phyloP scores from a whole-genome alignment of 106 monocot genomes.

The Apostasia ramifera region DNA sequence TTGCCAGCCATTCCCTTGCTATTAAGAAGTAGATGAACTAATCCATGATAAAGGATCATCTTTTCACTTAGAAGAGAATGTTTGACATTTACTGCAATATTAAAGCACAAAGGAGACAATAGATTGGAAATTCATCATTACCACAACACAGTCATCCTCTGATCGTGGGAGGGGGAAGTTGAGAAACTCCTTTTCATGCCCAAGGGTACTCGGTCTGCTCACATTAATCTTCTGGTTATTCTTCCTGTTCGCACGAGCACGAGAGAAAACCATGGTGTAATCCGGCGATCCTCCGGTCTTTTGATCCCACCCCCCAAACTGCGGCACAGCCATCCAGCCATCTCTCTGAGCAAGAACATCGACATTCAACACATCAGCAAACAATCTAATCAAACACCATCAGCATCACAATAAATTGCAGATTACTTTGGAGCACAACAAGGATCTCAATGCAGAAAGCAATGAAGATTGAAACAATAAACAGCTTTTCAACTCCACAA shows the following conservation, averaged over 20 bases:
- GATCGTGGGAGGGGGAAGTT: not conserved
- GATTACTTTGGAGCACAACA: not conserved
- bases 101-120: no score
- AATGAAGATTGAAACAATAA: not conserved
- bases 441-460: not conserved
- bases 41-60: no score
- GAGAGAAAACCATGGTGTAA: slow-evolving; percentile 25
- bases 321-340: slow-evolving; percentile 12
- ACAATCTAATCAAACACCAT: not conserved
- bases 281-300: slow-evolving; percentile 9
- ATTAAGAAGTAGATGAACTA: no score
- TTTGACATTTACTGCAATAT: no score
- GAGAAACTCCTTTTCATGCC: slow-evolving; percentile 15
- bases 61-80: no score
- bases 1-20: no score
- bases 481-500: not conserved
- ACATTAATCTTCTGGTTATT: slow-evolving; percentile 13
- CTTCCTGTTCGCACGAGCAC: slow-evolving; percentile 24
- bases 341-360: not conserved
- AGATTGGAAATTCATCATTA: not conserved
- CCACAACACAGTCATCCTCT: not conserved
- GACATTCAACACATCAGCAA: not conserved
- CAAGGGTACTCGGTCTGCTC: not conserved
- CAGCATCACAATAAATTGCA: not conserved
- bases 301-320: slow-evolving; percentile 27